Evolutionary conservation across 495 filamentous ascomycete species (phyloP).

Genomic region (Usnea hakonensis): DNA sequence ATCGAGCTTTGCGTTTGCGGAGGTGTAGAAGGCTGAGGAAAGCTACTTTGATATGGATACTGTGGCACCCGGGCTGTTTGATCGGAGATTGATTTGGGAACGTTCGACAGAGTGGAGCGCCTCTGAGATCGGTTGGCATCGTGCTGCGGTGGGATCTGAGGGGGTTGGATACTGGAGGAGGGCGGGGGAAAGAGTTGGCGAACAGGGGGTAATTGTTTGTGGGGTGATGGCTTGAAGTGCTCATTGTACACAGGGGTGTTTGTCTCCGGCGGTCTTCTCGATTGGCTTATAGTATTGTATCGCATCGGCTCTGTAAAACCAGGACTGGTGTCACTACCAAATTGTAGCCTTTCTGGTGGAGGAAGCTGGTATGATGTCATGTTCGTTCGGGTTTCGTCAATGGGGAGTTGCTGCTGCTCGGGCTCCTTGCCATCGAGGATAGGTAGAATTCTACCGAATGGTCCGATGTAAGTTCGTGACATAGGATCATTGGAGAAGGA

Average conservation of each 20-base stretch:
- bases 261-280: constrained; percentile 9
- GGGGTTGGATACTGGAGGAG: constrained; percentile 22
- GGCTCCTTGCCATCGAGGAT: constrained; percentile 25
- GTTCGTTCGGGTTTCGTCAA: constrained; percentile 34
- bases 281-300: constrained; percentile 24
- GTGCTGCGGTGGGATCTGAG: constrained; percentile 14
- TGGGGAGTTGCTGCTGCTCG: constrained; percentile 30
- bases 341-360: constrained; percentile 40
- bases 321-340: constrained; percentile 37
- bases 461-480: constrained; percentile 41
- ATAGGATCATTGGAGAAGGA: constrained; percentile 26
- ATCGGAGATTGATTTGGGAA: neutral
- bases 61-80: neutral
- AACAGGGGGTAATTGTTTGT: constrained; percentile 41
- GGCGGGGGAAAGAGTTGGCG: constrained; percentile 40
- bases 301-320: constrained; percentile 31
- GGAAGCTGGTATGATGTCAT: constrained; percentile 44
- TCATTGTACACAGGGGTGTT: constrained; percentile 19
- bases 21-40: neutral
- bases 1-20: neutral
- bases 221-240: constrained; percentile 22
- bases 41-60: neutral
- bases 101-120: neutral
- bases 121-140: constrained; percentile 9
- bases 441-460: constrained; percentile 45